Percentiles rank a stretch among this genome's conserved stretches.
Conservation (phyloP, 169 alveolate genomes). For the Eimeria necatrix region DNA sequence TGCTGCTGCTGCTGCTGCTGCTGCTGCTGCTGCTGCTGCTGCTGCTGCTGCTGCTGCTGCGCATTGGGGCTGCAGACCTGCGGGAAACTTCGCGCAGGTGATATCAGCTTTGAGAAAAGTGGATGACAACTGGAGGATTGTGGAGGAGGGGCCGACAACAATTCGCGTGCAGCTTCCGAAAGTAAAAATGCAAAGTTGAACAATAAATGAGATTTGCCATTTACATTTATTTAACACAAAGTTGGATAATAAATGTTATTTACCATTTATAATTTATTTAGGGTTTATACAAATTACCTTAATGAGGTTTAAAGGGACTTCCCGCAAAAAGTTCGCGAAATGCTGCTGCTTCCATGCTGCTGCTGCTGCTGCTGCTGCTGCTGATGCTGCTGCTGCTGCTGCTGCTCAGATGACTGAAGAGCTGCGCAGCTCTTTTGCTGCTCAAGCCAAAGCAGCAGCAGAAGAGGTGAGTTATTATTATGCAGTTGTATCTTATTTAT, state of each 20-base stretch:
- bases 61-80: neutral
- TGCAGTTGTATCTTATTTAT: neutral
- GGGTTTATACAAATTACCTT: no score
- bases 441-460: conserved; percentile 53
- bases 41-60: neutral
- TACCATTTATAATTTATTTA: no score
- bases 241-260: no score
- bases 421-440: conserved; percentile 32
- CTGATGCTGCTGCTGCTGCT: neutral
- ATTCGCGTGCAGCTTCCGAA: conserved; percentile 68
- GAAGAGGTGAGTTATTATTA: conserved; percentile 12
- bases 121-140: conserved; percentile 59
- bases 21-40: neutral
- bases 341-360: no score
- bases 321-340: no score
- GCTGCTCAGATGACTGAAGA: conserved; percentile 59
- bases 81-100: conserved; percentile 24
- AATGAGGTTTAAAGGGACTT: no score
- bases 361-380: neutral
- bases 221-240: no score
- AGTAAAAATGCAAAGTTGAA: neutral
- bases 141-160: conserved; percentile 62
- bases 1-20: neutral
- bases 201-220: no score
- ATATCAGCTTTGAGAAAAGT: conserved; percentile 26